phyloP scores from a whole-genome alignment of 2,329 filamentous ascomycete genomes.

The Hypomyces perniciosus region DNA sequence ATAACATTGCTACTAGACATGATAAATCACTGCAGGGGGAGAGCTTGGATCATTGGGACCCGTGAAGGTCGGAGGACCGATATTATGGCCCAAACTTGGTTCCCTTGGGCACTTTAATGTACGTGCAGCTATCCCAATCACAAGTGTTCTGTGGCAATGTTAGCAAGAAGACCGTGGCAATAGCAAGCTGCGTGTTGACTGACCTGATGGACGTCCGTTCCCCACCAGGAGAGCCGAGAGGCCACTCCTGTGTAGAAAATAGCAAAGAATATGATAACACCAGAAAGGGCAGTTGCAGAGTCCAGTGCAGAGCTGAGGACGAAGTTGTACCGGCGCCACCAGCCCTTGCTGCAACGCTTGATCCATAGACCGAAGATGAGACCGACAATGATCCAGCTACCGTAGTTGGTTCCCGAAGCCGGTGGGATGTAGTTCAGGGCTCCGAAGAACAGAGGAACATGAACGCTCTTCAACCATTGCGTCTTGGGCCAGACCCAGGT shows the following conservation, averaged over 20 bases:
- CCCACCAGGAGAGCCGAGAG: slow-evolving; percentile 25
- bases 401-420: slow-evolving; percentile 28
- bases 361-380: slow-evolving; percentile 23
- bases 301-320: slow-evolving; percentile 28
- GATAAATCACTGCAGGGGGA: too few species aligned
- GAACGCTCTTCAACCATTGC: slow-evolving; percentile 23
- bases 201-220: slow-evolving; percentile 15
- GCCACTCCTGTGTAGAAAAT: slow-evolving; percentile 26
- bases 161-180: too few species aligned
- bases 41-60: too few species aligned
- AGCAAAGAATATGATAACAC: slow-evolving; percentile 29
- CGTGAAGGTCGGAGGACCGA: too few species aligned
- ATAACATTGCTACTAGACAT: too few species aligned
- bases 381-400: slow-evolving; percentile 26
- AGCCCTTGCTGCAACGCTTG: slow-evolving; percentile 20
- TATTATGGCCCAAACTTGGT: too few species aligned
- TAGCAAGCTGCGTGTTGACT: neutral
- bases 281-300: slow-evolving; percentile 26
- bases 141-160: neutral
- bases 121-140: slow-evolving; percentile 8
- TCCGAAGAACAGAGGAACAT: slow-evolving; percentile 26
- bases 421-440: slow-evolving; percentile 29
- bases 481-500: slow-evolving; percentile 18
- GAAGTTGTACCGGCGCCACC: slow-evolving; percentile 29
- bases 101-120: neutral